These are phyloP conservation scores for Cephaloascus fragrans DNA, from an alignment of 805 yeast species.

Conservation along the genomic window DNA sequence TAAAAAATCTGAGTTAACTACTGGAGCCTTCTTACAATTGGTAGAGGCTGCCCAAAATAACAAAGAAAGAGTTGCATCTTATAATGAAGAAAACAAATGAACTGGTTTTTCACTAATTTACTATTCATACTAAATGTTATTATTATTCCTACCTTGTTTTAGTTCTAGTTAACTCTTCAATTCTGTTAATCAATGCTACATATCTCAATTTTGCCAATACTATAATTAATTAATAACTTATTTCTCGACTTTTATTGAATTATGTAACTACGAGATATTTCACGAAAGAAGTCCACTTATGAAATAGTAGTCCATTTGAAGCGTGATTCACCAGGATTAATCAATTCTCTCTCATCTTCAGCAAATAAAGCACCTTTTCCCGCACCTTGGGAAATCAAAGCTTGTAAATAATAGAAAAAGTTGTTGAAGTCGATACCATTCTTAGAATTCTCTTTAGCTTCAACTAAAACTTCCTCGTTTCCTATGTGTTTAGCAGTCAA, in stretches of 20 bases:
- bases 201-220: too few species aligned
- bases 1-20: constrained; percentile 30
- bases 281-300: too few species aligned
- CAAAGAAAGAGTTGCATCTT: constrained; percentile 25
- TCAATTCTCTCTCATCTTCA: constrained; percentile 23
- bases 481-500: constrained; percentile 20
- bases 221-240: too few species aligned
- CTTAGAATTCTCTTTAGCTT: constrained; percentile 17
- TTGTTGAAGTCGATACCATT: constrained; percentile 19
- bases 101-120: too few species aligned
- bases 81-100: background rate
- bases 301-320: constrained; percentile 39
- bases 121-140: too few species aligned
- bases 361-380: constrained; percentile 26
- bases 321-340: constrained; percentile 33
- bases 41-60: constrained; percentile 60
- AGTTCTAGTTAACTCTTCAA: too few species aligned
- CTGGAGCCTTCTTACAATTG: constrained; percentile 58
- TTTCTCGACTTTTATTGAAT: too few species aligned
- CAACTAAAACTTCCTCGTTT: constrained; percentile 18
- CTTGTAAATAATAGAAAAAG: constrained; percentile 26
- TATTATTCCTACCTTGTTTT: too few species aligned
- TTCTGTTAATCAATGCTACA: too few species aligned
- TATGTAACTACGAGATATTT: too few species aligned
- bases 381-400: constrained; percentile 24